Evolutionary conservation across 2,329 filamentous ascomycete genomes (phyloP).

Genomic region (Neofusicoccum ribis): DNA sequence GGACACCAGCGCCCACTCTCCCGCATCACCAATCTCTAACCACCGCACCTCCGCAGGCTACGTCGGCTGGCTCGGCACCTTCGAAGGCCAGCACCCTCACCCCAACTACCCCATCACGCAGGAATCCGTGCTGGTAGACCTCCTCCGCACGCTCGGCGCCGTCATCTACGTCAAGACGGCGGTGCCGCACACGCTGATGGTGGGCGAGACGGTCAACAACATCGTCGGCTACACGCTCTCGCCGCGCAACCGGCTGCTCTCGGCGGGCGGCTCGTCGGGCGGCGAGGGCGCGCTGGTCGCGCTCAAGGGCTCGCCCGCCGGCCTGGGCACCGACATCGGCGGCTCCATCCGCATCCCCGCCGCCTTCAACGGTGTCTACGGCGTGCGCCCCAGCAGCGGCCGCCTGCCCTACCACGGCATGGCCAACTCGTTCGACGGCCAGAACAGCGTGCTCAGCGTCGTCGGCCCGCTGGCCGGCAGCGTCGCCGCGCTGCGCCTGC

Average conservation of each 20-base stretch:
- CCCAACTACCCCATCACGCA: constrained; percentile 51
- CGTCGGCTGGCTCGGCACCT: constrained; percentile 64
- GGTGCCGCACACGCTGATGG: constrained; percentile 59
- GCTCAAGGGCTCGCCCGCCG: constrained; percentile 54
- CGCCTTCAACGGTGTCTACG: constrained; percentile 61
- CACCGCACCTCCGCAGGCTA: constrained; percentile 42
- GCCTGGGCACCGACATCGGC: constrained; percentile 61
- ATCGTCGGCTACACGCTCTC: constrained; percentile 61
- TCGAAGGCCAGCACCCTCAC: constrained; percentile 55
- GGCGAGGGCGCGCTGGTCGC: constrained; percentile 60
- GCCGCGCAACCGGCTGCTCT: constrained; percentile 56
- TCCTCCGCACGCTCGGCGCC: constrained; percentile 57
- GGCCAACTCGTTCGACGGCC: constrained; percentile 65
- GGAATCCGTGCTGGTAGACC: constrained; percentile 59
- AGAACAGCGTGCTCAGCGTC: constrained; percentile 63
- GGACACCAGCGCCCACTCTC: too few relatives aligned
- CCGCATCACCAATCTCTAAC: too few relatives aligned
- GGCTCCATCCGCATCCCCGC: constrained; percentile 60
- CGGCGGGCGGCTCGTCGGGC: constrained; percentile 59
- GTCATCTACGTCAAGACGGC: constrained; percentile 58
- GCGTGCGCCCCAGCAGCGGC: constrained; percentile 55
- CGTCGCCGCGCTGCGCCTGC: constrained; percentile 54
- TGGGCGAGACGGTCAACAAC: constrained; percentile 62
- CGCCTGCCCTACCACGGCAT: constrained; percentile 47
- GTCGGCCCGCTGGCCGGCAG: constrained; percentile 64